Base-by-base conservation (phyloP, 805 yeast genomes). In the Candida ipomoeae region DNA sequence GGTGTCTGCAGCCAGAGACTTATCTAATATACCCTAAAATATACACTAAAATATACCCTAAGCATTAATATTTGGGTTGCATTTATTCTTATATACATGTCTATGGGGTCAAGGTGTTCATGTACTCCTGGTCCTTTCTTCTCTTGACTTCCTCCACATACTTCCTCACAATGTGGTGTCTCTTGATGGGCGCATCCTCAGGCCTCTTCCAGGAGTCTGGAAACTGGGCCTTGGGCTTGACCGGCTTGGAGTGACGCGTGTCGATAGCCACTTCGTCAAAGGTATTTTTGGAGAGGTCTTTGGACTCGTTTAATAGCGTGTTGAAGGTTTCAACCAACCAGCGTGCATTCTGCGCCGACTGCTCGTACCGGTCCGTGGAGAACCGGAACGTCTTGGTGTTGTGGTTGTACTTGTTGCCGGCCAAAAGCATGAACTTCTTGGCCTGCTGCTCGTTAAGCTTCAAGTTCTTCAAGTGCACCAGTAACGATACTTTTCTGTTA, bases 261-360 rank as follows among this genome's bases (percentile, higher is more conserved):
- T 91, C 96, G 44, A 92, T 67, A 32, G 97, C 97, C 32, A 92
- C 72, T 61, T 88, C 96, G 40, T 77, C 75, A 58, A 88, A 87
- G n/a, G 58, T 55, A 52, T 79, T 79, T 49, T 85, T 87, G n/a
- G 69, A 60, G 41, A 77, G 62, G 46, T 81, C 85, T 61, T 82
- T 86, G 6, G 96, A 73, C 59, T 83, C 91, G 23, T 65, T 64
- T 29, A 91, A 61, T 45, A 94, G 71, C 49, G 75, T 76, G 57
- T 79, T 78, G 55, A 90, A 73, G 26, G 82, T 75, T 49, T 82
- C 86, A 17, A 84, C 83, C 55, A 89, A 70, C 65, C 77, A 83
- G 56, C 86, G 79, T 45, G 92, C 87, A 68, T 94, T 94, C 68
- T 92, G 97, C 1, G 95, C 80, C 39, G 96, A 85, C 60, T 89